A percentile compares a stretch with the other conserved stretches of the same genome.
Conservation (phyloP, 2,329 filamentous ascomycete genomes). For the Rutstroemia sp. region DNA sequence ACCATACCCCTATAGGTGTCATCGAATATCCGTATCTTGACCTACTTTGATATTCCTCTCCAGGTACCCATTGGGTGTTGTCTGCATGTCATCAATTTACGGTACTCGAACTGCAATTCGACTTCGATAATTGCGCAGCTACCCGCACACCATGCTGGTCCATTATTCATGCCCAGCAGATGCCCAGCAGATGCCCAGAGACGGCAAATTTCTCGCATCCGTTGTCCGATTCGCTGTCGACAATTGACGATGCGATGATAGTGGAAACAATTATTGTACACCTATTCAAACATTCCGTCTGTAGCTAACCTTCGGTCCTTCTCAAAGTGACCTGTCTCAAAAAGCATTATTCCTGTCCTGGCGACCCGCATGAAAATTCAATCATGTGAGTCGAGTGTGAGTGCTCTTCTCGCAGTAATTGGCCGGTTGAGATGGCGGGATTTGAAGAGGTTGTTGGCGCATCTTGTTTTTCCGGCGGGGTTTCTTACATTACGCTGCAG, state of each 20-base stretch:
- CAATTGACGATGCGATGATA: not conserved
- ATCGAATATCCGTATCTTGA: not conserved
- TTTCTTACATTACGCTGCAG: not conserved
- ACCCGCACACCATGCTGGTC: not conserved
- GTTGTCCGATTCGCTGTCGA: not conserved
- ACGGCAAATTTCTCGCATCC: not conserved
- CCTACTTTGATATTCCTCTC: not conserved
- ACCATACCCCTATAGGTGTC: not conserved
- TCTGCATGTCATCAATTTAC: not conserved
- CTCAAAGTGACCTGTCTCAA: constrained; percentile 15
- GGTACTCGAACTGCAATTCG: not conserved
- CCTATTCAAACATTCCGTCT: constrained; percentile 1
- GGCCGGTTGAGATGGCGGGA: constrained; percentile 8
- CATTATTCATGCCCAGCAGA: not conserved
- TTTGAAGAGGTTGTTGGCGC: not conserved
- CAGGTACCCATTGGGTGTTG: not conserved
- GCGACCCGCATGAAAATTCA: constrained; percentile 25
- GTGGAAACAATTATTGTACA: not conserved
- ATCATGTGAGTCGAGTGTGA: constrained; percentile 28
- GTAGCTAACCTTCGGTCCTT: constrained; percentile 13
- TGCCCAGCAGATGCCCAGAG: not conserved
- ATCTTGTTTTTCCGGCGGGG: not conserved
- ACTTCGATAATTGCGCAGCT: constrained; percentile 6
- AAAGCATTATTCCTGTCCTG: constrained; percentile 10
- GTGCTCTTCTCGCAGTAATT: constrained; percentile 18